These are phyloP conservation scores for Colletotrichum sp. DNA, from an alignment of 2,329 filamentous ascomycete genomes.

Conservation along the genomic window DNA sequence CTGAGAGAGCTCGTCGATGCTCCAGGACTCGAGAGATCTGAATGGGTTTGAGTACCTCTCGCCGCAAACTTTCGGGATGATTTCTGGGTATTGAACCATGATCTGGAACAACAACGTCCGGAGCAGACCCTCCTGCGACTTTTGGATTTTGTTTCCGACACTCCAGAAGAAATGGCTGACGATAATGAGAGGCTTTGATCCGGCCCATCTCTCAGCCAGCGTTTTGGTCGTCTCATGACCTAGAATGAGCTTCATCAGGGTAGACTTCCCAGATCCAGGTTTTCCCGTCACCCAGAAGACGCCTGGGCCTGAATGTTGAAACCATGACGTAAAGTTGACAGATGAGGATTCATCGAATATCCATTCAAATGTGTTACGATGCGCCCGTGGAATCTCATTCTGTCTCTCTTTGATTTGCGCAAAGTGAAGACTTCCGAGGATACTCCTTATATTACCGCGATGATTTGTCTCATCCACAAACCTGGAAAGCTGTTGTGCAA, in stretches of 20 bases:
- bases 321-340: slow-evolving; percentile 29
- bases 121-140: slow-evolving; percentile 44
- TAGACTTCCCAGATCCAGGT: slow-evolving; percentile 52
- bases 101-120: slow-evolving; percentile 23
- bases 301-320: slow-evolving; percentile 24
- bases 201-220: slow-evolving; percentile 37
- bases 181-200: slow-evolving; percentile 28
- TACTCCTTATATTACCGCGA: background rate
- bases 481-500: background rate
- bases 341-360: slow-evolving; percentile 31
- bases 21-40: slow-evolving; percentile 26
- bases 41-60: background rate
- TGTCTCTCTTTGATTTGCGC: background rate
- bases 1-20: slow-evolving; percentile 29
- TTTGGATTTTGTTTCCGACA: slow-evolving; percentile 41
- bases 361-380: slow-evolving; percentile 42
- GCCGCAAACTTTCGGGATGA: background rate
- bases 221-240: slow-evolving; percentile 27
- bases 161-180: slow-evolving; percentile 47
- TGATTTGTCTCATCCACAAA: background rate
- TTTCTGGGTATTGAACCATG: background rate
- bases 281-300: slow-evolving; percentile 46
- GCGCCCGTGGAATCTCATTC: slow-evolving; percentile 36
- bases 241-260: slow-evolving; percentile 44
- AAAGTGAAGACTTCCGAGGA: background rate